phyloP scores from a whole-genome alignment of 2,329 filamentous ascomycete genomes.

The Fusarium metavorans region DNA sequence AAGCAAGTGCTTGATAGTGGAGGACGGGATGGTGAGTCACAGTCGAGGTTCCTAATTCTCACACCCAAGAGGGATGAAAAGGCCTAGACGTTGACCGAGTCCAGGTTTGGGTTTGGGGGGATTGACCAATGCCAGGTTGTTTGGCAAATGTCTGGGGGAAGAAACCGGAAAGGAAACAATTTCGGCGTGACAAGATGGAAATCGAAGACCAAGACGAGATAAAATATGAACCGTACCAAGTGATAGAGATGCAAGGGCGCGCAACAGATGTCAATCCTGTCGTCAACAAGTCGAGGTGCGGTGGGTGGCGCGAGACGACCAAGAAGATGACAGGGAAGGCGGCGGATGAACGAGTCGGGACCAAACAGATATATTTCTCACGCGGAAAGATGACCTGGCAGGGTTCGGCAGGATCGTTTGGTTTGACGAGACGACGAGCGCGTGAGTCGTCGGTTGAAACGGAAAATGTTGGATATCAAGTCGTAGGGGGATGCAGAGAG shows the following conservation, averaged over 20 bases:
- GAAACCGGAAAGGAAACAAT: slow-evolving; percentile 16
- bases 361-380: slow-evolving; percentile 33
- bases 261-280: slow-evolving; percentile 24
- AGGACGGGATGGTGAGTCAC: slow-evolving; percentile 50
- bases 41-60: slow-evolving; percentile 46
- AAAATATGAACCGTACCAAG: slow-evolving; percentile 41
- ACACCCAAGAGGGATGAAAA: slow-evolving; percentile 37
- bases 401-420: slow-evolving; percentile 5
- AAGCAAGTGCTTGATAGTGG: slow-evolving; percentile 40
- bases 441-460: slow-evolving; percentile 27
- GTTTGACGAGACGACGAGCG: slow-evolving; percentile 23
- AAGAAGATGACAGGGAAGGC: slow-evolving; percentile 26
- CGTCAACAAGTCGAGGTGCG: slow-evolving; percentile 26
- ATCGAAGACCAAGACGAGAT: slow-evolving; percentile 29
- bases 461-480: slow-evolving; percentile 20
- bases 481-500: slow-evolving; percentile 29
- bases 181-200: slow-evolving; percentile 17
- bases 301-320: slow-evolving; percentile 25
- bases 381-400: slow-evolving; percentile 14
- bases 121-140: slow-evolving; percentile 37
- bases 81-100: slow-evolving; percentile 39
- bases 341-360: slow-evolving; percentile 22
- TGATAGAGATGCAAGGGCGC: slow-evolving; percentile 31
- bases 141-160: slow-evolving; percentile 16
- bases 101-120: slow-evolving; percentile 31